Base-by-base conservation (phyloP, 768 basidiomycete genomes). In the Lactarius quietus region DNA sequence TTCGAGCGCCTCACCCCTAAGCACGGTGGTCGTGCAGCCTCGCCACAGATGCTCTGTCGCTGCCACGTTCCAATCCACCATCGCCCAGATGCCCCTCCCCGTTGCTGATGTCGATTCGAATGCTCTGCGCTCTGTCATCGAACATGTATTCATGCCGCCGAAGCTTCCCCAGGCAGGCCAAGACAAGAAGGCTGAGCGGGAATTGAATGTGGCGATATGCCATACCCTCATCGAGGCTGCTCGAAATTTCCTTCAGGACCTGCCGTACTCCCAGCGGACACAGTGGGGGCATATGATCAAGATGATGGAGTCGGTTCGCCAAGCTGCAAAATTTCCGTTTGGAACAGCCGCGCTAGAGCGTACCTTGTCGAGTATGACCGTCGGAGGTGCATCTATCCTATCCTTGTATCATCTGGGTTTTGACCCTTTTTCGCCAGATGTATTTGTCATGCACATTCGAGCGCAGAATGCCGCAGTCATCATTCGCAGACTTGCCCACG, bases 381-480 rank as follows among this genome's bases (percentile, higher is more conserved):
- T 33, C 1, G 61, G 45, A 58, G 65, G 65, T 66, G 51, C 14
- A 31, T 52, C n/a, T 28, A 31, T 35, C 17, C 31, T 14, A 17
- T 31, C 14, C 39, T 59, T 28, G 29, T 43, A 17, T 57, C 4
- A 23, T n/a, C 23, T 39, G 6, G 17, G 7, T n/a, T 36, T 31
- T 17, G 28, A 38, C 26, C 17, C 7, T 63, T 53, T 57, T 38
- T 20, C 35, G 56, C 29, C 54, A 84, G 83, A 78, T 59, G 70
- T 75, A 9, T 62, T 80, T 4, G 72, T 73, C 23, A 73, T 81
- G 48, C 75, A 75, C 6, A 74, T 85, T 36, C 73, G 72, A 28
- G 75, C 77, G 0, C 84, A 85, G 62, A 85, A 85, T 57, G 82
- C 80, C 3, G 81, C 76, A 12, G 61, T 85, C 4, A 70, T 84